Conservation (phyloP, 768 basidiomycete species). For the Vararia minispora region DNA sequence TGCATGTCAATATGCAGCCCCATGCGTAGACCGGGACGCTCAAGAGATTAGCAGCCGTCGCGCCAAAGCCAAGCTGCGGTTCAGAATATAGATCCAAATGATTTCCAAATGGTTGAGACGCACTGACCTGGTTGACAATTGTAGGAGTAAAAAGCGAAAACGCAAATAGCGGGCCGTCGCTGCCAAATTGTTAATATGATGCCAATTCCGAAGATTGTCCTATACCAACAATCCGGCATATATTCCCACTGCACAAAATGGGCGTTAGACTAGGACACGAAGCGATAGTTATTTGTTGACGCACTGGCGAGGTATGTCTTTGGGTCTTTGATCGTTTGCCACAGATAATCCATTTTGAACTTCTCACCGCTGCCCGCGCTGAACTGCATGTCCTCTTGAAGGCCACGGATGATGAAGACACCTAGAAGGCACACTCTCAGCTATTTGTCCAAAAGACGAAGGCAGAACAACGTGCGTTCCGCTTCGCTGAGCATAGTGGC, state of each 20-base stretch:
- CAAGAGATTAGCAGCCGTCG: constrained; percentile 60
- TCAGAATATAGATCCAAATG: not conserved
- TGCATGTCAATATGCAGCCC: constrained; percentile 55
- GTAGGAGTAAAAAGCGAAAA: constrained; percentile 42
- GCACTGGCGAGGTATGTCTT: constrained; percentile 65
- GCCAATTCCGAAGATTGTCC: not conserved
- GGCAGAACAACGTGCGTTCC: constrained; percentile 34
- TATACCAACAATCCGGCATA: constrained; percentile 57
- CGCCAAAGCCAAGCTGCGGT: constrained; percentile 34
- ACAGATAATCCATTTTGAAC: constrained; percentile 43
- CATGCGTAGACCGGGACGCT: constrained; percentile 72
- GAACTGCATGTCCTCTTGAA: constrained; percentile 53
- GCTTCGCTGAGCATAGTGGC: constrained; percentile 57
- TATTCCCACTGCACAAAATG: constrained; percentile 41
- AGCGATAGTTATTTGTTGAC: too few relatives aligned
- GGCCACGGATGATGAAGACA: constrained; percentile 49
- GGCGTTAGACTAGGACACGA: not conserved
- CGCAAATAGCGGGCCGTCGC: constrained; percentile 39
- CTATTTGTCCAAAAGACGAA: not conserved
- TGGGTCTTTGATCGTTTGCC: constrained; percentile 54
- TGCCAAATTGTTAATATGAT: constrained; percentile 15
- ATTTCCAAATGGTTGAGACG: not conserved
- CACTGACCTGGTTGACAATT: constrained; percentile 37
- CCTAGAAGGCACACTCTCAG: constrained; percentile 23
- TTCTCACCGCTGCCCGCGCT: constrained; percentile 52